Percentiles rank a stretch among this genome's conserved stretches.
These are phyloP conservation scores for Boeremia lycopersici DNA, from an alignment of 2,329 filamentous ascomycete genomes.

Conservation along the genomic window DNA sequence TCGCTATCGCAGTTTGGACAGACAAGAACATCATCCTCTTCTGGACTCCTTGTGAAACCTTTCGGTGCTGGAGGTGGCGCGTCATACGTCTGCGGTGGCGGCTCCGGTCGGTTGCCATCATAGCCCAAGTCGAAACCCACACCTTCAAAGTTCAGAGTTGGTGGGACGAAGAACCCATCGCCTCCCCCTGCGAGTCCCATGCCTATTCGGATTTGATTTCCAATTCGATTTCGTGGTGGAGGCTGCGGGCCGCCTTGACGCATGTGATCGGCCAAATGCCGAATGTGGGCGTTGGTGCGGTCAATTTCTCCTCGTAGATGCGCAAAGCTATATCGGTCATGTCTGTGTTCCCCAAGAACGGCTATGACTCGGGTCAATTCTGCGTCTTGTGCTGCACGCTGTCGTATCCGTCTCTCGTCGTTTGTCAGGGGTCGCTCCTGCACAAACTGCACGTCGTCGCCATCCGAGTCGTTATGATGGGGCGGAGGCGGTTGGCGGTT, in stretches of 20 bases:
- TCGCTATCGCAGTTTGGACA: slow-evolving; percentile 89
- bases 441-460: slow-evolving; percentile 41
- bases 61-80: slow-evolving; percentile 67
- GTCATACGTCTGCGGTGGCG: slow-evolving; percentile 59
- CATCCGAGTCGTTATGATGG: slow-evolving; percentile 22
- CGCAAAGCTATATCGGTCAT: slow-evolving; percentile 16
- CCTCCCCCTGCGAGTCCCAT: slow-evolving; percentile 18
- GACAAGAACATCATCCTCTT: slow-evolving; percentile 73
- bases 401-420: slow-evolving; percentile 24
- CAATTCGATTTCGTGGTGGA: slow-evolving; percentile 22
- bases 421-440: slow-evolving; percentile 31
- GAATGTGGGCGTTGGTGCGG: slow-evolving; percentile 26
- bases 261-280: slow-evolving; percentile 19
- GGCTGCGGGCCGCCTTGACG: slow-evolving; percentile 21
- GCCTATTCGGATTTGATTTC: slow-evolving; percentile 26
- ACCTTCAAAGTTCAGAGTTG: slow-evolving; percentile 48
- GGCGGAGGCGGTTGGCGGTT: slow-evolving; percentile 11
- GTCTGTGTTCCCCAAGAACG: slow-evolving; percentile 24
- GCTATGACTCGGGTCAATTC: slow-evolving; percentile 28
- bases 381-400: slow-evolving; percentile 7
- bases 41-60: slow-evolving; percentile 82
- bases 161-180: slow-evolving; percentile 20
- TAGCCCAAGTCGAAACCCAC: slow-evolving; percentile 53
- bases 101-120: slow-evolving; percentile 30
- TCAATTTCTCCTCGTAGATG: slow-evolving; percentile 32